Conservation (phyloP, 1,284 basidiomycete genomes). For the Papiliotrema flavescens region DNA sequence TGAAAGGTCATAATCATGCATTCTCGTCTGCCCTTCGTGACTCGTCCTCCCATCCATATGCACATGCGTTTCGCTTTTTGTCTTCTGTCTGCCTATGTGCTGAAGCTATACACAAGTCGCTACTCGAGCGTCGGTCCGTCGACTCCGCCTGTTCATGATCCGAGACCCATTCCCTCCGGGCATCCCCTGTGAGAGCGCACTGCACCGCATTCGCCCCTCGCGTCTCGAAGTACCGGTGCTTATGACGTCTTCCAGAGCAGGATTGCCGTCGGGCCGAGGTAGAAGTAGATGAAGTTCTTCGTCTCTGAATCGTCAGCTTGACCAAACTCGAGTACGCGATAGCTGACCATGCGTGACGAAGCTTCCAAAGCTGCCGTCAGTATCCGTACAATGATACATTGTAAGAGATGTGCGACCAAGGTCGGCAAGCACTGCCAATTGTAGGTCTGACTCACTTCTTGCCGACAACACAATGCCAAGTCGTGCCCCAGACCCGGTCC, state of each 20-base stretch:
- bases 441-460: constrained; percentile 63
- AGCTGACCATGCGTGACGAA: constrained; percentile 92
- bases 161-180: too few species aligned
- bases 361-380: constrained; percentile 66
- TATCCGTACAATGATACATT: too few species aligned
- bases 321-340: neutral
- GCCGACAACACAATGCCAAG: constrained; percentile 90
- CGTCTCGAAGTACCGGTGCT: neutral
- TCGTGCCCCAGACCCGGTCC: constrained; percentile 81
- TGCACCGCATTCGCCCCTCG: neutral
- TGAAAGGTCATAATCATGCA: too few species aligned
- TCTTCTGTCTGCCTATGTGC: too few species aligned
- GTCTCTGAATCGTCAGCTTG: constrained; percentile 63
- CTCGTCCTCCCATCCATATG: too few species aligned
- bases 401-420: too few species aligned
- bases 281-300: constrained; percentile 96
- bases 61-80: too few species aligned
- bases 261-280: constrained; percentile 81
- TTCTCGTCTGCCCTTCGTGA: too few species aligned
- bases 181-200: too few species aligned
- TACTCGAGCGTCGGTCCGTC: too few species aligned
- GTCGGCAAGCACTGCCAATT: neutral
- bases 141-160: too few species aligned
- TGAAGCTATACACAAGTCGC: too few species aligned
- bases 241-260: constrained; percentile 88